Evolutionary conservation across 352 stramenopile genomes (phyloP).

Genomic region (Saprolegnia parasitica): DNA sequence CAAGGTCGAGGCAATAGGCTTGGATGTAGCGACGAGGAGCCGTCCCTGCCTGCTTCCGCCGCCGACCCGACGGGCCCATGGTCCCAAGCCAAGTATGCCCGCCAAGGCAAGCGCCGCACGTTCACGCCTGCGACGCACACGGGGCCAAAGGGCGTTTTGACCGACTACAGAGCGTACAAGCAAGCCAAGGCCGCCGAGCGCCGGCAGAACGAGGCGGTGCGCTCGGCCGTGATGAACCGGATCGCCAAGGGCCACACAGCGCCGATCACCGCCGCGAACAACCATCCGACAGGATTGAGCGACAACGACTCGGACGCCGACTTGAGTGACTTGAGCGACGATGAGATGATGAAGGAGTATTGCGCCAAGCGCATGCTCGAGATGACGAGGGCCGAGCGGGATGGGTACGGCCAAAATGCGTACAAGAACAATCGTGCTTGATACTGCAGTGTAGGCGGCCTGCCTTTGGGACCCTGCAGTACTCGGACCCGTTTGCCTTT

Average conservation of each 20-base stretch:
- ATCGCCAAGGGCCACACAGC: constrained; percentile 60
- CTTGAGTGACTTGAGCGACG: constrained; percentile 34
- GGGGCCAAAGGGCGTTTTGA: constrained; percentile 75
- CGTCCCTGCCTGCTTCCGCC: constrained; percentile 59
- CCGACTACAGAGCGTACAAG: constrained; percentile 80
- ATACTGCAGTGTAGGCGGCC: constrained; percentile 31
- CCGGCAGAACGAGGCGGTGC: constrained; percentile 40
- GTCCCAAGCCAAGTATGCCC: constrained; percentile 53
- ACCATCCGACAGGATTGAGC: not conserved
- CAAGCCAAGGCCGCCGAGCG: constrained; percentile 51
- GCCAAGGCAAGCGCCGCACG: constrained; percentile 34
- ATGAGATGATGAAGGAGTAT: constrained; percentile 58
- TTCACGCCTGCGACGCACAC: constrained; percentile 64
- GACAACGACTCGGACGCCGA: constrained; percentile 36
- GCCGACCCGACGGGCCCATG: constrained; percentile 65
- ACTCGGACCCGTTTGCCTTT: constrained; percentile 52
- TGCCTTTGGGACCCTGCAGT: constrained; percentile 52
- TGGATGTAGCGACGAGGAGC: constrained; percentile 46
- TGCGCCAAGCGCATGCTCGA: constrained; percentile 56
- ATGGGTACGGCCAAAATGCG: constrained; percentile 24
- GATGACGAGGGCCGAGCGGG: constrained; percentile 43
- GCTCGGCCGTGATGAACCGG: constrained; percentile 44
- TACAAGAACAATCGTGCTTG: not conserved
- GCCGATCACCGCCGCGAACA: not conserved
- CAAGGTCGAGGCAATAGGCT: constrained; percentile 4